phyloP scores from a whole-genome alignment of 495 filamentous ascomycete species.

The Coniosporium apollinis region DNA sequence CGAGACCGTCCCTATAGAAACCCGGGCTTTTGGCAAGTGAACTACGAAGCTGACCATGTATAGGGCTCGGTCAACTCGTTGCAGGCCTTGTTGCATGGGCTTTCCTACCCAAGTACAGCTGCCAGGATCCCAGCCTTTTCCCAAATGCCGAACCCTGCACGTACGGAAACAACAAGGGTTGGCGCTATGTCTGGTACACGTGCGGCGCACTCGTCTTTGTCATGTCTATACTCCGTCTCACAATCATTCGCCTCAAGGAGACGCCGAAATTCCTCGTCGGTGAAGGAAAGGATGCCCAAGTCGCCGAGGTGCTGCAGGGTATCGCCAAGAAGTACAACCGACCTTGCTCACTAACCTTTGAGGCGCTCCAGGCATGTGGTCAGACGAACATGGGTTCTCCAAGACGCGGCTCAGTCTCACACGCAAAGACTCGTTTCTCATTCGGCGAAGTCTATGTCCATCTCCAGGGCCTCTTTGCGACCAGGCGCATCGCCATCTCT shows the following conservation, averaged over 20 bases:
- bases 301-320: conserved; percentile 40
- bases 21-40: not conserved
- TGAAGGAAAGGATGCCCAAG: conserved; percentile 43
- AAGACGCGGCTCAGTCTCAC: conserved; percentile 4
- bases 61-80: conserved; percentile 20
- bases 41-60: not conserved
- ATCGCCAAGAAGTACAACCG: conserved; percentile 48
- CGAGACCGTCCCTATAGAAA: not conserved
- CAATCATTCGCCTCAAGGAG: conserved; percentile 47
- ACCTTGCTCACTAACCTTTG: conserved; percentile 44
- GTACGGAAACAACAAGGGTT: conserved; percentile 16
- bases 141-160: conserved; percentile 11
- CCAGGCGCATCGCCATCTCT: conserved; percentile 39
- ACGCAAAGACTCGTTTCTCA: conserved; percentile 23
- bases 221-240: conserved; percentile 48
- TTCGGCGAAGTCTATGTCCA: conserved; percentile 36
- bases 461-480: conserved; percentile 45
- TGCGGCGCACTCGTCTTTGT: conserved; percentile 48
- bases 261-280: conserved; percentile 58
- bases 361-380: conserved; percentile 31
- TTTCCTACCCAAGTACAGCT: conserved; percentile 22
- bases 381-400: not conserved
- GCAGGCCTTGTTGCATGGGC: conserved; percentile 25
- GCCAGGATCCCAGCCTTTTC: no score
- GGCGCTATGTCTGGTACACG: conserved; percentile 25